These are phyloP conservation scores for Chytriomyces sp. DNA, from an alignment of 192 early-diverging fungal species.

Conservation along the genomic window DNA sequence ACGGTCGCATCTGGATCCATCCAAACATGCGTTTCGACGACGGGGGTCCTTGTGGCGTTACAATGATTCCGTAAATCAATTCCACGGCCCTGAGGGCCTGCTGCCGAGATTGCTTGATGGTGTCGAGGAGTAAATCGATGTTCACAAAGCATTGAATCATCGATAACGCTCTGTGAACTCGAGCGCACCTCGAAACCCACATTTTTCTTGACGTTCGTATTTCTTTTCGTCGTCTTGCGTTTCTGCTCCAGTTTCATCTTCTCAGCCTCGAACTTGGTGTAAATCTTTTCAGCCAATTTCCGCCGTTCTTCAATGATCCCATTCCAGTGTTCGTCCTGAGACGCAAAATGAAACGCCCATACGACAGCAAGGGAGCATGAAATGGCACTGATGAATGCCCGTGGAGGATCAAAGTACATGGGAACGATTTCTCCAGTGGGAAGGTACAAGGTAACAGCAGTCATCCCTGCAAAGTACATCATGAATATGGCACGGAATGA, in stretches of 20 bases:
- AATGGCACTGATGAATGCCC: background rate
- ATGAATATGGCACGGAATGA: conserved; percentile 23
- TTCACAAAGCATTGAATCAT: no score
- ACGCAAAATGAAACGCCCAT: conserved; percentile 8
- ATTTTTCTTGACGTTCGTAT: background rate
- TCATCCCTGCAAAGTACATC: conserved; percentile 29
- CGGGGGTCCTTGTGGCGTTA: no score
- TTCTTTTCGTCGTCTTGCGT: no score
- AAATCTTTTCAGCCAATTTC: background rate
- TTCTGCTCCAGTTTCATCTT: background rate
- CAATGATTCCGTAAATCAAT: no score
- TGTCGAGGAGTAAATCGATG: no score
- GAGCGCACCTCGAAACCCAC: no score
- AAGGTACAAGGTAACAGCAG: conserved; percentile 2
- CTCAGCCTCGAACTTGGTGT: background rate
- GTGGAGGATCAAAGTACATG: conserved; percentile 13
- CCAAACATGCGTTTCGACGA: no score
- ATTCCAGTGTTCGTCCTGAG: conserved; percentile 9
- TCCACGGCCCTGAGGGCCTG: no score
- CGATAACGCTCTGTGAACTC: no score
- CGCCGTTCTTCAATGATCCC: conserved; percentile 3
- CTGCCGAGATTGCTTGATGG: no score
- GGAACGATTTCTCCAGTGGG: background rate
- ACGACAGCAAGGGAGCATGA: background rate
- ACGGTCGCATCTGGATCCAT: no score